Evolutionary conservation across 2,329 filamentous ascomycete genomes (phyloP), one percentile per base, ranked within the genome.

Genomic region (Fusarium caatingaense): DNA sequence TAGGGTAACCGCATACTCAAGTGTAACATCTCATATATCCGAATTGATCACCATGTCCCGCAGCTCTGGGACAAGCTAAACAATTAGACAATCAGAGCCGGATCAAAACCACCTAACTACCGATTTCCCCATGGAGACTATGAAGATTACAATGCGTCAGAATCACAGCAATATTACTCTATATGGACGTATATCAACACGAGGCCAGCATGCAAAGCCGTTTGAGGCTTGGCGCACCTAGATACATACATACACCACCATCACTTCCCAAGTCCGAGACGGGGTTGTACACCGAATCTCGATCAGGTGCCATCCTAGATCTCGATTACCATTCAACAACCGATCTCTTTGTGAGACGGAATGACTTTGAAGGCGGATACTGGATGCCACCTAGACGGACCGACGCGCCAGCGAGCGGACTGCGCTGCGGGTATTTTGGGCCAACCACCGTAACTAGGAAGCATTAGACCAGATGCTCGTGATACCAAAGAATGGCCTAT

Each of bases 291-390:
- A 60, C 34, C 46, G 37, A 55, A 70, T 71, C 50, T 70, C 54
- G 58, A 70, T 68, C 50, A 64, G 64, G 51, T 70, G 42, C 37
- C 37, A 37, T 68, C 21, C 18, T 18, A 13, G 58, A 68, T 71
- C 63, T 64, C 67, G 67, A 70, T 70, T 56, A 40, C 47, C 42
- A 48, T 56, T 15, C 20, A 60, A 71, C 48, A 40, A 34, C 45
- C 67, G 58, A 70, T 70, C 62, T 41, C 55, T 15, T 44, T 64
- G 57, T 60, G 48, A 56, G 45, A 64, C 46, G 58, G 49, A 50
- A 41, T 18, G 23, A 40, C 37, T 51, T 28, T 23, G 45, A 53
- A 42, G 62, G 49, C 57, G 54, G 63, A 48, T 23, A 62, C 50
- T 40, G 50, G 50, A 45, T 27, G 54, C 47, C 32, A 46, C 44